These are phyloP conservation scores for Flaveria ramosissima DNA, from an alignment of 129 eudicot genomes.

Conservation along the genomic window DNA sequence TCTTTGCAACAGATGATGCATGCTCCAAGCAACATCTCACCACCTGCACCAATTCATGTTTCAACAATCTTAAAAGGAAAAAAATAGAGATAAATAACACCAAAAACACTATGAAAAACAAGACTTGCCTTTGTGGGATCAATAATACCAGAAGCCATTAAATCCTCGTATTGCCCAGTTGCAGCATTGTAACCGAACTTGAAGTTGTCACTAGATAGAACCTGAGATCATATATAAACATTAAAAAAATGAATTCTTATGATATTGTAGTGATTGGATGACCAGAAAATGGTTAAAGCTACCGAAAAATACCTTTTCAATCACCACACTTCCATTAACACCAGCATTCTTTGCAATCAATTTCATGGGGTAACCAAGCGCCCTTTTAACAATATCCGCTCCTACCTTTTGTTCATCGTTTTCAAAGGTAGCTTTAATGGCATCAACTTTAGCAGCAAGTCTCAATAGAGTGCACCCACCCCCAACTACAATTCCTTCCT, in stretches of 20 bases:
- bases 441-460: conserved; percentile 73
- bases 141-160: conserved; percentile 56
- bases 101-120: background rate
- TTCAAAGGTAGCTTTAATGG: conserved; percentile 60
- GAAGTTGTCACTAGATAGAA: conserved; percentile 25
- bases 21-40: conserved; percentile 63
- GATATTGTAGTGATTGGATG: background rate
- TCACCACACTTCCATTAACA: conserved; percentile 55
- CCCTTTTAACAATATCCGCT: conserved; percentile 52
- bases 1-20: conserved; percentile 48
- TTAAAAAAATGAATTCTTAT: background rate
- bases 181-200: conserved; percentile 50
- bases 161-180: conserved; percentile 53
- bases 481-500: conserved; percentile 85
- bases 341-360: conserved; percentile 55
- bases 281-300: background rate
- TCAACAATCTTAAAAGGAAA: background rate
- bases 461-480: conserved; percentile 80
- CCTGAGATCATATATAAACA: conserved; percentile 15
- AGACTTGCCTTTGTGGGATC: conserved; percentile 49
- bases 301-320: conserved; percentile 41
- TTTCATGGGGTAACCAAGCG: conserved; percentile 51
- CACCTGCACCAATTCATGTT: conserved; percentile 29
- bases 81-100: background rate
- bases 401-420: conserved; percentile 74